Conservation (phyloP, 345 rosid species). For the Dipteronia sinensis region DNA sequence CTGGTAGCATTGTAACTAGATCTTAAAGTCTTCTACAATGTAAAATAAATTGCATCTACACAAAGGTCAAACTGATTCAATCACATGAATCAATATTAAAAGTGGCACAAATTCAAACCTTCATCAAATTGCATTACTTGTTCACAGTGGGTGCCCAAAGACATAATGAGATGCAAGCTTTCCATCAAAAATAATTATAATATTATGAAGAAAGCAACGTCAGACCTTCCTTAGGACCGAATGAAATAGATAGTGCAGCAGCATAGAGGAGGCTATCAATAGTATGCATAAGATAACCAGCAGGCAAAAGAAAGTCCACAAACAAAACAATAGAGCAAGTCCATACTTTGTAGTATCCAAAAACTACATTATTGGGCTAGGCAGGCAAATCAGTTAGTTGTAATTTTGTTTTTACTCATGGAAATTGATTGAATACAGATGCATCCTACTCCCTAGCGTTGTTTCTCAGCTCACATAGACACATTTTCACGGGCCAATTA, state of each 20-base stretch:
- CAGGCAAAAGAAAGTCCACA: not conserved
- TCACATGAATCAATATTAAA: not conserved
- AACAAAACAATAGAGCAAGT: not conserved
- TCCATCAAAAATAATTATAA: not conserved
- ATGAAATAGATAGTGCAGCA: not conserved
- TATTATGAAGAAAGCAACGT: not conserved
- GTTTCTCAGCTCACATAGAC: not conserved
- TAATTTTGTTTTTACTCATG: not conserved
- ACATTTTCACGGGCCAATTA: not conserved
- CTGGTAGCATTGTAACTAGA: not conserved
- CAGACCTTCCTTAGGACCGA: not conserved
- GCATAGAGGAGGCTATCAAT: not conserved
- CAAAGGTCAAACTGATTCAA: not conserved
- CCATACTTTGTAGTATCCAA: not conserved
- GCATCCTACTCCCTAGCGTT: not conserved
- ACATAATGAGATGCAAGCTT: not conserved
- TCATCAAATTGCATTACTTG: not conserved
- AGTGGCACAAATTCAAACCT: not conserved
- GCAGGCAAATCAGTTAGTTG: not conserved
- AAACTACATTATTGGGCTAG: not conserved
- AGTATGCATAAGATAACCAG: slow-evolving; percentile 1
- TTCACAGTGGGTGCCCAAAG: not conserved
- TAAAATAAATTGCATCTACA: not conserved
- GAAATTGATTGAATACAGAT: not conserved
- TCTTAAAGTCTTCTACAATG: not conserved